Conservation (phyloP, 805 yeast species). For the Kluyveromyces dobzhanskii region DNA sequence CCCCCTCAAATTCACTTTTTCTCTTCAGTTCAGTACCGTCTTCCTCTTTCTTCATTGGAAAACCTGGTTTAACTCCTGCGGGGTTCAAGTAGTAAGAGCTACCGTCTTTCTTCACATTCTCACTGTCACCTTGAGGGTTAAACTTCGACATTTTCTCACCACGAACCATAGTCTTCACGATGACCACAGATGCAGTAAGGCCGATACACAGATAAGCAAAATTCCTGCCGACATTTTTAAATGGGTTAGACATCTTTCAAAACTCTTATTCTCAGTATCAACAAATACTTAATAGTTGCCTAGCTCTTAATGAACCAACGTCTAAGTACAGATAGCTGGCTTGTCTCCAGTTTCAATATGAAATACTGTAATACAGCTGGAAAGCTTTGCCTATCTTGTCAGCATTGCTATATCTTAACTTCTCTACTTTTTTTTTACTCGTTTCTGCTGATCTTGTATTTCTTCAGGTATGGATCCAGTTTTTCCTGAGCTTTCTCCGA, state of each 20-base stretch:
- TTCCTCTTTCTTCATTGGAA: conserved; percentile 32
- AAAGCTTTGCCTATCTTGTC: too few relatives aligned
- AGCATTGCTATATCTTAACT: too few relatives aligned
- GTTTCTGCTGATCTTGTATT: too few relatives aligned
- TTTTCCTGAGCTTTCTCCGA: too few relatives aligned
- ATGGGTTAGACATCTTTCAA: conserved; percentile 16
- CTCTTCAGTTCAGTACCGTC: conserved; percentile 28
- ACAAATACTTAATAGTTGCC: too few relatives aligned
- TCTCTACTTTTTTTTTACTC: too few relatives aligned
- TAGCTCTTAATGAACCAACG: too few relatives aligned
- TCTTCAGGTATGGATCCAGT: too few relatives aligned
- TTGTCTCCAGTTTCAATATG: too few relatives aligned
- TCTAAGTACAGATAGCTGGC: too few relatives aligned
- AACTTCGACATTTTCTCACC: conserved; percentile 31
- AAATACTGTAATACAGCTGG: too few relatives aligned
- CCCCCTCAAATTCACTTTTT: conserved; percentile 60
- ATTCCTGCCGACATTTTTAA: conserved; percentile 23
- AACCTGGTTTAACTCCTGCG: conserved; percentile 45
- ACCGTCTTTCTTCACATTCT: conserved; percentile 6
- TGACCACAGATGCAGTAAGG: conserved; percentile 22
- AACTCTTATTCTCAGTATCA: too few relatives aligned
- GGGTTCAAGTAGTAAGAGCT: conserved; percentile 28
- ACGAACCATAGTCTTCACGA: conserved; percentile 26
- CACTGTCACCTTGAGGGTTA: conserved; percentile 24
- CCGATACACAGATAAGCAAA: conserved; percentile 18